Evolutionary conservation across 441 rosid species (phyloP), one percentile per base, ranked within the genome.

Genomic region (Brassica hybrid): DNA sequence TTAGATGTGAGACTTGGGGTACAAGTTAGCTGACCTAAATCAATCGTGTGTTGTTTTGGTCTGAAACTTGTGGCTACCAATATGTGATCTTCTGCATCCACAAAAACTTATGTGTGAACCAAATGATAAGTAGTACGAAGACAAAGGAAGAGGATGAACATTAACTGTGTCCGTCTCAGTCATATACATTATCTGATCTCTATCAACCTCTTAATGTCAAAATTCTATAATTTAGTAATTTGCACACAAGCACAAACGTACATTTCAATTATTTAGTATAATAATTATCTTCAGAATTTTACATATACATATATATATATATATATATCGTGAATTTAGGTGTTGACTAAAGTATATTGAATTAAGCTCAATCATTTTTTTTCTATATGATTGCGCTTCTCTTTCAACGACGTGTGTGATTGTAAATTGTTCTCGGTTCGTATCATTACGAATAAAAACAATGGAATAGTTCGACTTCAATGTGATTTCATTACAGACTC

Each of bases 321-420:
- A 21, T 32, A 32, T 32, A 32, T 32, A 32, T 32, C 38, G 38
- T 36, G 3, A 59, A 6, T 41, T 41, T 43, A n/a, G 11, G 60
- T 27, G 34, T 30, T 17, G 13, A 30, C 52, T n/a, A 19, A 45
- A 36, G 12, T 1, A 7, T n/a, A 58, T 21, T 72, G 61, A 48
- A 50, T 65, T 10, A 21, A 34, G 57, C 60, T 57, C 71, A 36
- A 23, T 23, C 21, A 23, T 27, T 19, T 41, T 13, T 43, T 7
- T 1, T 7, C 1, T 18, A 7, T 38, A 7, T 61, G 67, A 65
- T 71, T 71, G 41, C 9, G 36, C 11, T 25, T 71, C 12, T 41
- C 10, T 38, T 63, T 56, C 21, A 27, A 30, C 30, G 54, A 77
- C 54, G 68, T 78, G 69, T 78, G 73, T 78, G 73, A 72, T 48